Conservation (phyloP, 2,329 filamentous ascomycete genomes). For the Trichoderma endophyticum region DNA sequence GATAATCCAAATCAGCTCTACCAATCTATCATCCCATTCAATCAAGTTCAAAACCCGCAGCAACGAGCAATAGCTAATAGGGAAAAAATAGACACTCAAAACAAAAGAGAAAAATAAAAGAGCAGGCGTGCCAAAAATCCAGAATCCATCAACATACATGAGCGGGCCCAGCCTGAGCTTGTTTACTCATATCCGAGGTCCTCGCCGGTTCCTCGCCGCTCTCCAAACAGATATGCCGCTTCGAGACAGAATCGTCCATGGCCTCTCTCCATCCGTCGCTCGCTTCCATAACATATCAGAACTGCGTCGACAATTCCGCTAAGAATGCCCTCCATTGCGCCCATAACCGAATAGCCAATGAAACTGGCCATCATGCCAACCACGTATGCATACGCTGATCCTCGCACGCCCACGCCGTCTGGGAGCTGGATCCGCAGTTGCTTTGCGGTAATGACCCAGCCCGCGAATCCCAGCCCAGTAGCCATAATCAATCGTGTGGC, state of each 20-base stretch:
- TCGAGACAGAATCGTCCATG: conserved; percentile 84
- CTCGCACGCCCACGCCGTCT: conserved; percentile 56
- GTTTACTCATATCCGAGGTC: conserved; percentile 27
- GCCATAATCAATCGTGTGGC: conserved; percentile 91
- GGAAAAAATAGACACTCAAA: background rate
- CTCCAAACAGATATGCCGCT: conserved; percentile 83
- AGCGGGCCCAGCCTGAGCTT: background rate
- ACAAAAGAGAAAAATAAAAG: background rate
- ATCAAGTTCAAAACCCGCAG: background rate
- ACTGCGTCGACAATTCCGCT: conserved; percentile 84
- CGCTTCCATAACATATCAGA: conserved; percentile 91
- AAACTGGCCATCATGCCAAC: conserved; percentile 89
- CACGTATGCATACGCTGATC: conserved; percentile 91
- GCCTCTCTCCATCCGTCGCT: conserved; percentile 65
- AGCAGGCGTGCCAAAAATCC: background rate
- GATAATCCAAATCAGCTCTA: conserved; percentile 17
- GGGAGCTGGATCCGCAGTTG: conserved; percentile 63
- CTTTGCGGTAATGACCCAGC: conserved; percentile 92
- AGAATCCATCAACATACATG: background rate
- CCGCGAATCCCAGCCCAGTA: conserved; percentile 82
- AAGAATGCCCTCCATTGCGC: conserved; percentile 84
- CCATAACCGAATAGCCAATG: conserved; percentile 91
- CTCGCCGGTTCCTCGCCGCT: conserved; percentile 39
- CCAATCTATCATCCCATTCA: conserved; percentile 18
- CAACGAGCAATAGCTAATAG: background rate